Evolutionary conservation across 139 green algal species (phyloP).

Genomic region (Volvox africanus): DNA sequence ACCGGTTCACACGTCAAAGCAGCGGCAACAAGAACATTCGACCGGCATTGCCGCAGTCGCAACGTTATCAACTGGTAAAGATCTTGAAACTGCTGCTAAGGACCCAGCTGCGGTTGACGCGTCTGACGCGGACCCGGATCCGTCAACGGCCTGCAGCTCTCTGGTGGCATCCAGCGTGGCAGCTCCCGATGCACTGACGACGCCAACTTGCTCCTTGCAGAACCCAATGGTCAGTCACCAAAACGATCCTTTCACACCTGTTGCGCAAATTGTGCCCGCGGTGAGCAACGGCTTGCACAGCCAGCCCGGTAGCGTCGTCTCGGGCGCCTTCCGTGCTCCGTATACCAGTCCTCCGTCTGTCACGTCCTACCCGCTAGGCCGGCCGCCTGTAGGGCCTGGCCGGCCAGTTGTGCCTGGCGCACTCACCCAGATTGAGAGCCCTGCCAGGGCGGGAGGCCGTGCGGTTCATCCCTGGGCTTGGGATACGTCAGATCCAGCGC

Average conservation of each 20-base stretch:
- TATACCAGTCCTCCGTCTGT: slow-evolving; percentile 29
- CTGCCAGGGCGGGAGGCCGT: neutral
- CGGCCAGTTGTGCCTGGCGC: neutral
- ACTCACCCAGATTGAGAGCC: neutral
- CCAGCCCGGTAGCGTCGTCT: neutral
- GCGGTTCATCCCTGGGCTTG: neutral
- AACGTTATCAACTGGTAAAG: neutral
- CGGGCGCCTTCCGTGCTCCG: neutral
- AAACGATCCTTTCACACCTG: slow-evolving; percentile 1
- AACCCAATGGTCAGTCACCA: neutral
- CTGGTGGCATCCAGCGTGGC: neutral
- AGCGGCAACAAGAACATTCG: slow-evolving; percentile 6
- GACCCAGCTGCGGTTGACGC: neutral
- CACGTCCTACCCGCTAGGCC: slow-evolving; percentile 18
- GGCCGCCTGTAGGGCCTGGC: neutral
- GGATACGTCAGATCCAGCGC: neutral
- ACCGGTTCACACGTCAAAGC: neutral
- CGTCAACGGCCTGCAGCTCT: slow-evolving; percentile 3
- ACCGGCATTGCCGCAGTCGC: neutral
- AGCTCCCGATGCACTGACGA: neutral
- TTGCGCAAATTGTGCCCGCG: neutral
- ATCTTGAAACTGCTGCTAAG: neutral
- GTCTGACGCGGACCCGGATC: neutral
- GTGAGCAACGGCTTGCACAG: neutral
- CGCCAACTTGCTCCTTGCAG: neutral